Conservation (phyloP, 1,139 yeast genomes). For the Hanseniaspora gamundiae region DNA sequence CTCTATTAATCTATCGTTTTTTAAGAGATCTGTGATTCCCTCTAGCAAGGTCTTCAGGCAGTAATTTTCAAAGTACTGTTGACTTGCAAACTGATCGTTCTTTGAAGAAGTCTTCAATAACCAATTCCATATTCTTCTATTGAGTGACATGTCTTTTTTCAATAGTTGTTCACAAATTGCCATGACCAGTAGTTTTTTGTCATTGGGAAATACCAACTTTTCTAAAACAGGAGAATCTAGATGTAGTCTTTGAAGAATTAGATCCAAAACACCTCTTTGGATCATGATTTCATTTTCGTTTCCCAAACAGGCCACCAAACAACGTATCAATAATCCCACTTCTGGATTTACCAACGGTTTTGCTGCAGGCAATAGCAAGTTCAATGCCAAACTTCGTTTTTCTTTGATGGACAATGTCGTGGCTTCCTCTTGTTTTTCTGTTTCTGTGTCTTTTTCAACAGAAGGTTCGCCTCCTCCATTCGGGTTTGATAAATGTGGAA, state of each 20-base stretch:
- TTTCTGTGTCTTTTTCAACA: slow-evolving; percentile 3
- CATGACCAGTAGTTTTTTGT: slow-evolving; percentile 45
- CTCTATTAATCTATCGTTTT: slow-evolving; percentile 23
- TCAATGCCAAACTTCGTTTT: slow-evolving; percentile 11
- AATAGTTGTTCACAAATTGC: slow-evolving; percentile 59
- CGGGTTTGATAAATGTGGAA: slow-evolving; percentile 19
- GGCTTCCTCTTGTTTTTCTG: slow-evolving; percentile 9
- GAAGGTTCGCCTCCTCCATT: slow-evolving; percentile 7
- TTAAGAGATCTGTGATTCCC: slow-evolving; percentile 42
- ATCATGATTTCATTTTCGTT: slow-evolving; percentile 44
- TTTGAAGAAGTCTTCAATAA: slow-evolving; percentile 51
- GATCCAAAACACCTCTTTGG: slow-evolving; percentile 81
- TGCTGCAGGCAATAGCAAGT: slow-evolving; percentile 40
- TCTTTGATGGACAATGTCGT: slow-evolving; percentile 8
- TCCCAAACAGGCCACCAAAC: slow-evolving; percentile 42
- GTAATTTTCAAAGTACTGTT: slow-evolving; percentile 44
- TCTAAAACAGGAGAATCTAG: slow-evolving; percentile 49
- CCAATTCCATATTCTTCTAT: slow-evolving; percentile 89
- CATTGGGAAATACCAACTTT: slow-evolving; percentile 35
- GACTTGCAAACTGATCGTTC: slow-evolving; percentile 8
- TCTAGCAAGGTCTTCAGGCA: slow-evolving; percentile 40
- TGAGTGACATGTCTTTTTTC: slow-evolving; percentile 83
- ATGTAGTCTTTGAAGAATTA: slow-evolving; percentile 56
- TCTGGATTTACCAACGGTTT: slow-evolving; percentile 58
- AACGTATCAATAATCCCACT: slow-evolving; percentile 64